These are phyloP conservation scores for Singerocomus rubriflavus DNA, from an alignment of 1,284 basidiomycete species.

Conservation along the genomic window DNA sequence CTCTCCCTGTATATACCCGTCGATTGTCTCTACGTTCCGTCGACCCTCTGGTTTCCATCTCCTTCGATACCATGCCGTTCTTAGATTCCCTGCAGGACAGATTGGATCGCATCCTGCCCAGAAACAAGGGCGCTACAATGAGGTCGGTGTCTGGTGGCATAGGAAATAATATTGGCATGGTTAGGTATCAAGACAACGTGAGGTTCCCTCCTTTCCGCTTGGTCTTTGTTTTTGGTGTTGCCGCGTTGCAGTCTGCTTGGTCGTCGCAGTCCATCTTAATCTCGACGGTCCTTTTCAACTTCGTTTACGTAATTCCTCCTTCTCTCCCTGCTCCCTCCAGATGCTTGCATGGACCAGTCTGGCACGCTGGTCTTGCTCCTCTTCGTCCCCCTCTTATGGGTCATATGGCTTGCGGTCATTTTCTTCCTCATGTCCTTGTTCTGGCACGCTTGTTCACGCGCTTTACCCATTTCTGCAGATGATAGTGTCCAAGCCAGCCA, in stretches of 20 bases:
- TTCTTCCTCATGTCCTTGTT: slow-evolving; percentile 13
- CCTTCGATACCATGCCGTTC: slow-evolving; percentile 14
- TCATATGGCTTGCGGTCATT: slow-evolving; percentile 65
- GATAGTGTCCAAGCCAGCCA: slow-evolving; percentile 79
- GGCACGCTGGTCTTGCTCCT: slow-evolving; percentile 56
- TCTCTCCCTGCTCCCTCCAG: slow-evolving; percentile 38
- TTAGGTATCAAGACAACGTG: slow-evolving; percentile 68
- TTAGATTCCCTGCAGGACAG: slow-evolving; percentile 30
- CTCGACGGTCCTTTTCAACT: slow-evolving; percentile 21
- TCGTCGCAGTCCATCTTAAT: slow-evolving; percentile 17
- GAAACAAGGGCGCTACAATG: slow-evolving; percentile 6
- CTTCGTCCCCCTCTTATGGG: slow-evolving; percentile 57
- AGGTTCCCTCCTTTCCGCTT: slow-evolving; percentile 31
- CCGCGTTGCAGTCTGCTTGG: slow-evolving; percentile 18
- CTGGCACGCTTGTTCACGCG: slow-evolving; percentile 15
- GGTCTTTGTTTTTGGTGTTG: slow-evolving; percentile 2
- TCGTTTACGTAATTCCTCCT: slow-evolving; percentile 53
- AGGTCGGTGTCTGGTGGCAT: slow-evolving; percentile 47
- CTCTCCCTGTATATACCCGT: slow-evolving; percentile 7
- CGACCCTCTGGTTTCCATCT: not conserved
- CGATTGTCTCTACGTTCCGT: not conserved
- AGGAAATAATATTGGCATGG: slow-evolving; percentile 54
- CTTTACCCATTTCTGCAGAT: slow-evolving; percentile 47
- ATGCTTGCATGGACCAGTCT: slow-evolving; percentile 41
- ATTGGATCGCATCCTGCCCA: slow-evolving; percentile 32